Evolutionary conservation across 73 alveolate species (phyloP).

Genomic region (Blepharisma stoltei): DNA sequence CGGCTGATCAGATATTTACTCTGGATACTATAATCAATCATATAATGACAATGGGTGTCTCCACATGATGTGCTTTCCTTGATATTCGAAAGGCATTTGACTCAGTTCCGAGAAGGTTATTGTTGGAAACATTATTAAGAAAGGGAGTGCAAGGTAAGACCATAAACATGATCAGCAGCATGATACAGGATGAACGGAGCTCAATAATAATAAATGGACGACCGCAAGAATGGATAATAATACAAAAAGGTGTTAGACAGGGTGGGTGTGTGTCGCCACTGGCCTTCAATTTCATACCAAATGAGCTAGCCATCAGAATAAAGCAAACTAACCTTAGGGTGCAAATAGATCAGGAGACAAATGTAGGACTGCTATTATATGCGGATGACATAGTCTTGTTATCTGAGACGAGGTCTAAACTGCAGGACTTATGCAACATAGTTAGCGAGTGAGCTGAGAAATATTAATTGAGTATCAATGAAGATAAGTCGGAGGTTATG

Average conservation of each 20-base stretch:
- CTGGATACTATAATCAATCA: neutral
- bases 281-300: neutral
- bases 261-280: neutral
- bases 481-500: too few species aligned
- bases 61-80: neutral
- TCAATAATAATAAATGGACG: neutral
- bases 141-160: neutral
- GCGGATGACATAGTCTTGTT: too few species aligned
- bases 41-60: neutral
- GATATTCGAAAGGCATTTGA: neutral
- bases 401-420: too few species aligned
- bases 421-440: too few species aligned
- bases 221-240: neutral
- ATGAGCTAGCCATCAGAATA: slow-evolving; percentile 2
- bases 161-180: neutral
- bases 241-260: neutral
- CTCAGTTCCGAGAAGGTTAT: neutral
- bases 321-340: too few species aligned
- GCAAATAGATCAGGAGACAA: too few species aligned
- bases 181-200: neutral
- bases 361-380: too few species aligned
- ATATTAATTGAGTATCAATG: too few species aligned
- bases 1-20: neutral
- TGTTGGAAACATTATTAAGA: neutral
- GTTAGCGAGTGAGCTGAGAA: too few species aligned